Percentiles rank a stretch among this genome's conserved stretches.
Evolutionary conservation across 805 yeast species (phyloP).

Genomic region (Suhomyces tanzawaensis): DNA sequence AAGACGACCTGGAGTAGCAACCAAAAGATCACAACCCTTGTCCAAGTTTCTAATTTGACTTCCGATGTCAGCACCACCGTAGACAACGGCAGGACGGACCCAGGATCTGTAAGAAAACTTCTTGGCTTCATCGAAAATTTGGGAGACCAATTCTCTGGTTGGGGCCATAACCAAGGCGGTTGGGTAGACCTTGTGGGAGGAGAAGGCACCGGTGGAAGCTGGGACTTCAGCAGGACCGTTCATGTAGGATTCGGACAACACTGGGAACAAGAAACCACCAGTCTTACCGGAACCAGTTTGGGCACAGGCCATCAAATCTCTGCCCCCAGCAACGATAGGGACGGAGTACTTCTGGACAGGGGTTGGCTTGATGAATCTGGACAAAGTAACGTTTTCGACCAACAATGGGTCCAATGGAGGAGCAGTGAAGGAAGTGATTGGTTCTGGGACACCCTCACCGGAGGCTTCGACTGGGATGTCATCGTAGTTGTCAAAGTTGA

Average conservation of each 20-base stretch:
- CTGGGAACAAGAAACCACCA: conserved; percentile 99
- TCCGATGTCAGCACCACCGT: conserved; percentile 97
- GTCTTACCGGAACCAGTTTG: conserved; percentile 99
- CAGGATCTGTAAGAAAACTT: conserved; percentile 97
- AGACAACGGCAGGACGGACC: conserved; percentile 94
- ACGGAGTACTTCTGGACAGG: conserved; percentile 94
- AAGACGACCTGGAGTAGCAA: conserved; percentile 99
- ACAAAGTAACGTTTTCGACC: conserved; percentile 80
- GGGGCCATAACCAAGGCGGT: conserved; percentile 96
- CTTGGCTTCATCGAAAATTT: conserved; percentile 92
- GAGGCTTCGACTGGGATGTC: conserved; percentile 98
- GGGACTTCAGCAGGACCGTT: conserved; percentile 75
- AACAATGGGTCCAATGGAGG: conserved; percentile 89
- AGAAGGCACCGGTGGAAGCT: conserved; percentile 48
- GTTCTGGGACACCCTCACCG: conserved; percentile 93
- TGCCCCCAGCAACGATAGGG: conserved; percentile 83
- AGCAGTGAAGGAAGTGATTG: conserved; percentile 78
- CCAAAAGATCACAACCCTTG: conserved; percentile 92
- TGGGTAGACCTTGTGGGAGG: conserved; percentile 83
- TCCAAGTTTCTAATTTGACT: conserved; percentile 83
- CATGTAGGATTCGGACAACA: conserved; percentile 83
- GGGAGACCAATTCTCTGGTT: conserved; percentile 98
- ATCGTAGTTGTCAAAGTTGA: conserved; percentile 97
- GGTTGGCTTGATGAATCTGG: conserved; percentile 93
- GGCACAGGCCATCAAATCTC: conserved; percentile 97